These are phyloP conservation scores for Teratosphaeria pseudoeucalypti DNA, from an alignment of 2,329 filamentous ascomycete species.

Conservation along the genomic window DNA sequence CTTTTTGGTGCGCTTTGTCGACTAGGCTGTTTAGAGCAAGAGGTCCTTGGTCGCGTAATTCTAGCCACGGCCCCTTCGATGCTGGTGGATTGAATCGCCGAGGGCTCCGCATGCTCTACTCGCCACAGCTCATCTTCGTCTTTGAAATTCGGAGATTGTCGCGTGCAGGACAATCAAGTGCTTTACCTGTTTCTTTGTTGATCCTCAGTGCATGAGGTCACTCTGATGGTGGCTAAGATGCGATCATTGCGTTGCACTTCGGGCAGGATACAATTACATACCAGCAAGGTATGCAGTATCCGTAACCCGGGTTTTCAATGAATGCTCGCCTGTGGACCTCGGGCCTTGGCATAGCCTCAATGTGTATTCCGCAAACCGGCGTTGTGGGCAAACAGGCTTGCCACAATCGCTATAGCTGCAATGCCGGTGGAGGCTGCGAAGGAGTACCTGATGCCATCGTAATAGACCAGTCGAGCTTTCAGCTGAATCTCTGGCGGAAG, in stretches of 20 bases:
- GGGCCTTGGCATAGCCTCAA: not conserved
- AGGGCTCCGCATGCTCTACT: too few relatives aligned
- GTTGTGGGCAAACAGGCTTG: slow-evolving; percentile 36
- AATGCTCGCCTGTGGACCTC: not conserved
- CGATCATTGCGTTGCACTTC: not conserved
- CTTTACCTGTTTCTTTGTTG: too few relatives aligned
- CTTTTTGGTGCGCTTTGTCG: too few relatives aligned
- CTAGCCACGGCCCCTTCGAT: too few relatives aligned
- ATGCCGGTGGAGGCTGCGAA: slow-evolving; percentile 47
- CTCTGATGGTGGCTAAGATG: too few relatives aligned
- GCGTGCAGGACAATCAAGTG: too few relatives aligned
- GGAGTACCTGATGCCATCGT: slow-evolving; percentile 46
- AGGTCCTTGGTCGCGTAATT: too few relatives aligned
- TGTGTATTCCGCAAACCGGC: not conserved
- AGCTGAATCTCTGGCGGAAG: slow-evolving; percentile 48
- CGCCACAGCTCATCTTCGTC: too few relatives aligned
- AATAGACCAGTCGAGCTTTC: slow-evolving; percentile 48
- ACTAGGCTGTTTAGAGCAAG: too few relatives aligned
- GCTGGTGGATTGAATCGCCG: too few relatives aligned
- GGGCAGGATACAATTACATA: not conserved
- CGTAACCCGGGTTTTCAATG: not conserved
- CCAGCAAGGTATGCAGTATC: not conserved
- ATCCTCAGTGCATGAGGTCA: too few relatives aligned
- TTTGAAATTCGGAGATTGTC: too few relatives aligned
- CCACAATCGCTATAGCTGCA: slow-evolving; percentile 39